Conservation (phyloP, 2,329 filamentous ascomycete species). For the Graphilbum ipis-grandicollis region DNA sequence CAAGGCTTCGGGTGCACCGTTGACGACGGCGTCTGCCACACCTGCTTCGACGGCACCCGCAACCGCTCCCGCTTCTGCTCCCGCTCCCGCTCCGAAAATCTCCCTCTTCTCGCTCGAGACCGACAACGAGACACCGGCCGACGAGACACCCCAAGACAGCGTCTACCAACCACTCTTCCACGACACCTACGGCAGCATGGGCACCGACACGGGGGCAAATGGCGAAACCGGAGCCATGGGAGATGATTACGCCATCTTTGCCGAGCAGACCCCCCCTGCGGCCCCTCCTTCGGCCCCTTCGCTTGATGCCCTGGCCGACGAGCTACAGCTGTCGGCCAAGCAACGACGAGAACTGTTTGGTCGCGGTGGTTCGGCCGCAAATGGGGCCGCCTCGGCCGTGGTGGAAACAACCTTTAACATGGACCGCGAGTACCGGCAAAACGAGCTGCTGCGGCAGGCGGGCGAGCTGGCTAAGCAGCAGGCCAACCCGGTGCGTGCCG, state of each 20-base stretch:
- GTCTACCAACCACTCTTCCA: conserved; percentile 36
- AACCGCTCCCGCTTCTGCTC: conserved; percentile 1
- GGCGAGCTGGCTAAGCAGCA: conserved; percentile 54
- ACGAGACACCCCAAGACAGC: conserved; percentile 10
- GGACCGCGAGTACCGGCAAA: conserved; percentile 70
- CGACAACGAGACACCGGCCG: not conserved
- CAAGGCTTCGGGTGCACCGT: conserved; percentile 5
- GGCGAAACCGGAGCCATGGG: conserved; percentile 9
- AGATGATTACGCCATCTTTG: too few relatives aligned
- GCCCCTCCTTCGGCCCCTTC: too few relatives aligned
- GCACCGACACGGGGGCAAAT: too few relatives aligned
- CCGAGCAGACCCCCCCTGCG: too few relatives aligned
- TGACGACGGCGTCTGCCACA: conserved; percentile 1
- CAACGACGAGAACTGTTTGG: conserved; percentile 77
- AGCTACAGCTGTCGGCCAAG: conserved; percentile 61
- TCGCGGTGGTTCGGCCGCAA: conserved; percentile 28
- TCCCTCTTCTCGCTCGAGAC: conserved; percentile 52
- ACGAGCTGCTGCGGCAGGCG: conserved; percentile 55
- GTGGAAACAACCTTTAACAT: conserved; percentile 63
- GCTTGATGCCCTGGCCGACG: conserved; percentile 53
- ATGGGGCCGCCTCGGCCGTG: conserved; percentile 38
- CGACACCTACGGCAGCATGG: conserved; percentile 10
- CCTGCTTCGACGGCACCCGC: conserved; percentile 7
- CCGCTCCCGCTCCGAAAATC: conserved; percentile 29
- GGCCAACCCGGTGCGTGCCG: conserved; percentile 67